phyloP scores from a whole-genome alignment of 2,329 filamentous ascomycete species.

The Microsporum canis region DNA sequence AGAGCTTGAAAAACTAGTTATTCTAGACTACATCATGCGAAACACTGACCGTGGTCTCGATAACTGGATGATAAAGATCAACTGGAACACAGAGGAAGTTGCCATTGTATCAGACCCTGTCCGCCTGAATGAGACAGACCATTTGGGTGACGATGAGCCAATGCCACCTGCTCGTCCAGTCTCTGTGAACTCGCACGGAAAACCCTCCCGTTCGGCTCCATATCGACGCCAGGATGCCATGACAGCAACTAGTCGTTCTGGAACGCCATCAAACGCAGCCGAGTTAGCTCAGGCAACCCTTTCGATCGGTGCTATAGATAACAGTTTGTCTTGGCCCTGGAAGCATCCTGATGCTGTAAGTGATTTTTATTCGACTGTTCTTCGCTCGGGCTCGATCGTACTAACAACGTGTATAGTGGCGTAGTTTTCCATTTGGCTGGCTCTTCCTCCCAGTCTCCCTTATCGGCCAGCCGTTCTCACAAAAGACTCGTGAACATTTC shows the following conservation, averaged over 20 bases:
- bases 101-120: constrained; percentile 79
- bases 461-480: constrained; percentile 90
- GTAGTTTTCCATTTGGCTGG: constrained; percentile 96
- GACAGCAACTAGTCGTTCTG: constrained; percentile 54
- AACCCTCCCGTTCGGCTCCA: constrained; percentile 34
- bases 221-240: constrained; percentile 76
- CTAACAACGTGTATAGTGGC: constrained; percentile 41
- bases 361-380: constrained; percentile 8
- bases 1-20: constrained; percentile 91
- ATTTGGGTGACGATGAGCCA: constrained; percentile 38
- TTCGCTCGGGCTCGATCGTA: constrained; percentile 25
- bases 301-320: constrained; percentile 86
- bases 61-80: constrained; percentile 99
- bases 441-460: constrained; percentile 92
- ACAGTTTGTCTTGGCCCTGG: constrained; percentile 97
- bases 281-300: constrained; percentile 48
- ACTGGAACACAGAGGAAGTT: constrained; percentile 70
- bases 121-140: constrained; percentile 43
- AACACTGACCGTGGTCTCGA: constrained; percentile 94
- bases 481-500: constrained; percentile 88
- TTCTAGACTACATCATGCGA: constrained; percentile 97
- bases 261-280: constrained; percentile 39
- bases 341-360: constrained; percentile 84
- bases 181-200: constrained; percentile 38
- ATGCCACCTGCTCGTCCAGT: constrained; percentile 51